Evolutionary conservation across 2,329 filamentous ascomycete species (phyloP).

Genomic region (Trichothecium roseum): DNA sequence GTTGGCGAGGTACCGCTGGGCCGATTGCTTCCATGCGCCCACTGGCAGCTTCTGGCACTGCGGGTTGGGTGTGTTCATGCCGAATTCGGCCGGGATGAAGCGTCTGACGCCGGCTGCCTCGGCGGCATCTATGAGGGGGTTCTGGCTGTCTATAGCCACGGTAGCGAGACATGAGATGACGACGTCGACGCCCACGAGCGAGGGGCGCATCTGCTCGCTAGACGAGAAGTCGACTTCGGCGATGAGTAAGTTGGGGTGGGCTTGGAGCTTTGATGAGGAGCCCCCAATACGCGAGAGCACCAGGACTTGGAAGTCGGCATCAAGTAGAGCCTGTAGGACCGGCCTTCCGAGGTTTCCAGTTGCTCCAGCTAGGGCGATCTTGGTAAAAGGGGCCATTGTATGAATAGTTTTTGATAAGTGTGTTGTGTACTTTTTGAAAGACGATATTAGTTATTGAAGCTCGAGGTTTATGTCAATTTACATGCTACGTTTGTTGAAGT

Average conservation of each 20-base stretch:
- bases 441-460: too few species aligned
- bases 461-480: too few species aligned
- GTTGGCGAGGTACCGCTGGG: constrained; percentile 27
- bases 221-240: constrained; percentile 1
- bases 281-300: background rate
- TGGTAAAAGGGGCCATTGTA: too few species aligned
- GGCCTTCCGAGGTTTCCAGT: constrained; percentile 2
- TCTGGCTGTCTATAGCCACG: constrained; percentile 28
- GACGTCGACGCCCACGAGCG: constrained; percentile 46
- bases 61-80: constrained; percentile 20
- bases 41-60: constrained; percentile 33
- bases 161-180: constrained; percentile 28
- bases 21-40: constrained; percentile 36
- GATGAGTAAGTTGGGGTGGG: background rate
- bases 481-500: too few species aligned
- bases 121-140: constrained; percentile 44
- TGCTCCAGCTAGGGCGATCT: constrained; percentile 1
- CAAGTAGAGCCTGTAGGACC: background rate
- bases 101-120: constrained; percentile 48
- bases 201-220: constrained; percentile 11
- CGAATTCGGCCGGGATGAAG: constrained; percentile 51
- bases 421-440: too few species aligned
- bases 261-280: background rate
- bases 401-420: too few species aligned
- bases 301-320: background rate